Percentiles rank a stretch among this genome's conserved stretches.
Evolutionary conservation across 495 filamentous ascomycete species (phyloP).

Genomic region (Talaromyces trachyspermus): DNA sequence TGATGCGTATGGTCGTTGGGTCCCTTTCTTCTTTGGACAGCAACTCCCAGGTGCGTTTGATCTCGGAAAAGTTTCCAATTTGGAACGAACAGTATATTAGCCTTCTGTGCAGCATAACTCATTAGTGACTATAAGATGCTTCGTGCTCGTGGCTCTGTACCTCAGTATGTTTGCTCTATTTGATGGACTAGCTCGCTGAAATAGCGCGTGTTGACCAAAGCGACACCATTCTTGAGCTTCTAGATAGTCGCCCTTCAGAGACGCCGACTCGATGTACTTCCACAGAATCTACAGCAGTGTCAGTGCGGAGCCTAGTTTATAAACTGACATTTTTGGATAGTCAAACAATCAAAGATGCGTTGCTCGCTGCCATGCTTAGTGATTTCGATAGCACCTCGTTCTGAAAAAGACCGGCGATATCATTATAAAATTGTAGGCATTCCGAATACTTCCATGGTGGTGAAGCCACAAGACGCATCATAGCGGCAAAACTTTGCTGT

Average conservation of each 20-base stretch:
- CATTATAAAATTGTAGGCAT: slow-evolving; percentile 21
- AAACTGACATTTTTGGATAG: neutral
- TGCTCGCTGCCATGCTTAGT: slow-evolving; percentile 50
- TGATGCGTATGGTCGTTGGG: neutral
- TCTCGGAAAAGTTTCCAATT: neutral
- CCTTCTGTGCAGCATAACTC: slow-evolving; percentile 8
- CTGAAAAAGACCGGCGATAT: slow-evolving; percentile 34
- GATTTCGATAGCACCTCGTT: slow-evolving; percentile 19
- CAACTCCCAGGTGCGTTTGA: neutral
- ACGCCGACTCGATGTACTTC: slow-evolving; percentile 60
- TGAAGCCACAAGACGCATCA: slow-evolving; percentile 50
- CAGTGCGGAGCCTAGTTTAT: slow-evolving; percentile 8
- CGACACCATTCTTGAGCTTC: slow-evolving; percentile 63
- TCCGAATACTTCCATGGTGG: slow-evolving; percentile 14
- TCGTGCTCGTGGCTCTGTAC: too few species aligned
- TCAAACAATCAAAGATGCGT: slow-evolving; percentile 64
- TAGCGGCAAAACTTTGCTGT: slow-evolving; percentile 55
- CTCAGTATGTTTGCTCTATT: slow-evolving; percentile 64
- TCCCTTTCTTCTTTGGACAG: neutral
- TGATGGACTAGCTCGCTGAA: slow-evolving; percentile 52
- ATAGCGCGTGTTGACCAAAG: slow-evolving; percentile 57
- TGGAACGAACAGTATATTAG: slow-evolving; percentile 1
- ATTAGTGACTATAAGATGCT: too few species aligned
- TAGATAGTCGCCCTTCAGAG: slow-evolving; percentile 43
- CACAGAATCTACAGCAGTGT: slow-evolving; percentile 55